Percentiles rank a stretch among this genome's conserved stretches.
Evolutionary conservation across 768 basidiomycete genomes (phyloP).

Genomic region (Rhizopogon rudus): DNA sequence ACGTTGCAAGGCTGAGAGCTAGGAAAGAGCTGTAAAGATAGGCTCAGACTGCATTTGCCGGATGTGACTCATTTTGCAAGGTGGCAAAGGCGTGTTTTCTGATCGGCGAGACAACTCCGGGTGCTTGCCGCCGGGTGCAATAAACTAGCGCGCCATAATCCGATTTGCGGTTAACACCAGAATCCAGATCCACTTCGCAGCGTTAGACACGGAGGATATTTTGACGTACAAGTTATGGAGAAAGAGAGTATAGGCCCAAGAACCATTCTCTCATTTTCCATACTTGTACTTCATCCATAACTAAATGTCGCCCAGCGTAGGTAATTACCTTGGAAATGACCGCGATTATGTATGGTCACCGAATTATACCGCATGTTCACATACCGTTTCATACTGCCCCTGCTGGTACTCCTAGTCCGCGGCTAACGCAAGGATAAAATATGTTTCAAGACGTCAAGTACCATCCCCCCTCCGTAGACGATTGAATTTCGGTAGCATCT

Average conservation of each 20-base stretch:
- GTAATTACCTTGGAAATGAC: background rate
- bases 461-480: constrained; percentile 38
- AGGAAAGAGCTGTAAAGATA: constrained; percentile 7
- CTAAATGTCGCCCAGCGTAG: background rate
- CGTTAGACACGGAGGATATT: background rate
- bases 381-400: too few relatives aligned
- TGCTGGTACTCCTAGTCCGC: background rate
- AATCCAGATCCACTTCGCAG: too few relatives aligned
- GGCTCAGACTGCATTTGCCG: background rate
- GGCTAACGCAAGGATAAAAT: background rate
- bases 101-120: constrained; percentile 2
- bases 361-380: background rate
- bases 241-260: too few relatives aligned
- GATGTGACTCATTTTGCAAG: constrained; percentile 15
- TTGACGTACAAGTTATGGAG: background rate
- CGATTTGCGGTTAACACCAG: too few relatives aligned
- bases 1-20: constrained; percentile 4
- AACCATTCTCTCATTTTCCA: background rate
- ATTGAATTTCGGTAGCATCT: constrained; percentile 91
- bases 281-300: background rate
- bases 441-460: background rate
- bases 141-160: background rate
- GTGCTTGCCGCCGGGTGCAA: background rate
- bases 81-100: constrained; percentile 29
- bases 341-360: background rate